Evolutionary conservation across 73 alveolate species (phyloP), one percentile per base, ranked within the genome.

Genomic region (Halteria grandinella): DNA sequence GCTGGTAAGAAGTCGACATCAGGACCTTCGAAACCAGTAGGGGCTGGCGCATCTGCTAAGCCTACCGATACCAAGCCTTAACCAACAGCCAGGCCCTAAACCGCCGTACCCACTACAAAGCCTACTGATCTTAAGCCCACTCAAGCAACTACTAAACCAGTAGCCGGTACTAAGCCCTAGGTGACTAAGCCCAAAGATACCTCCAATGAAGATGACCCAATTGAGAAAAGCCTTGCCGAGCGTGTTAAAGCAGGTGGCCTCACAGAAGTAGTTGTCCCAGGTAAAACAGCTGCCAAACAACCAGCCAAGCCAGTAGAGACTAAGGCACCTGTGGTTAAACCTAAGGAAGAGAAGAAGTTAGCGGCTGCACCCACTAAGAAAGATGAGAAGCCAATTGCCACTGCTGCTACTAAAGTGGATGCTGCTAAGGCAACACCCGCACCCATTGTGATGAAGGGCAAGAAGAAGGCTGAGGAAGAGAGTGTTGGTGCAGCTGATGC

Each of bases 381-480:
- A 57, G 55, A 53, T 41, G 29, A 53, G 69, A 18, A 53, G 29
- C 4, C 69, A 20, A 23, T 45, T 5, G 55, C 23, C 21, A 53
- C 69, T 18, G 29, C 69, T 4, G 69, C 47, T 39, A 39, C 50
- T 39, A 39, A 39, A 11, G 50, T 14, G 15, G 69, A 12, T 53
- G 37, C 23, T 17, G 44, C 69, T 4, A 23, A 53, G 37, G 29
- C 23, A 53, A 53, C 48, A 53, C 37, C 6, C n/a, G 74, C 57
- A 11, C 74, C 74, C 36, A 57, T 33, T n/a, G 74, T 57, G 25
- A 57, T 57, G 74, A 57, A 57, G 74, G 74, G 74, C 25, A 57
- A 57, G 74, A 57, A 57, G 74, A 57, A 57, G 74, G 28, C 15
- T 31, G 74, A 57, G 14, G 74, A 57, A 8, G 74, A 33, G 51